Percentiles rank a stretch among this genome's conserved stretches.
Conservation (phyloP, 2,329 filamentous ascomycete genomes). For the Domatiomyces catenatus region DNA sequence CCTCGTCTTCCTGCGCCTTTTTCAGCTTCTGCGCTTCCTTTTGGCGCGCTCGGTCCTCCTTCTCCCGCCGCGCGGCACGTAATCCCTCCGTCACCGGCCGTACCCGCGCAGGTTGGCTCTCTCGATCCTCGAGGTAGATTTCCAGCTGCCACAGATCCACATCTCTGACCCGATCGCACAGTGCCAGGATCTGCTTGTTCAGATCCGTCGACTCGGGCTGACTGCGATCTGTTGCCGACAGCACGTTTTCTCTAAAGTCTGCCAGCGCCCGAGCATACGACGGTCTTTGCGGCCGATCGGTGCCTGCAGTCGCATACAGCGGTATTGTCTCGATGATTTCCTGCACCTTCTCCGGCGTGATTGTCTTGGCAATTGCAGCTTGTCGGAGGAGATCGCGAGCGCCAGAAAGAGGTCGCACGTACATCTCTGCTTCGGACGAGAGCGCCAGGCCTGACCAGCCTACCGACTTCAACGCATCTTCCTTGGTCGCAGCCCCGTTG, state of each 20-base stretch:
- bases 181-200: conserved; percentile 55
- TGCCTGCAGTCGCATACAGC: conserved; percentile 14
- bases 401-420: conserved; percentile 42
- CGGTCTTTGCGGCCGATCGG: conserved; percentile 10
- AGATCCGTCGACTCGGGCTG: conserved; percentile 31
- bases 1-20: conserved; percentile 37
- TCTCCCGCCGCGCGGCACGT: conserved; percentile 38
- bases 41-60: conserved; percentile 34
- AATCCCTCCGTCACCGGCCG: conserved; percentile 47
- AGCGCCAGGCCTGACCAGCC: conserved; percentile 54
- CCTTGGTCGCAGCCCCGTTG: conserved; percentile 24
- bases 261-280: conserved; percentile 14
- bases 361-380: conserved; percentile 35
- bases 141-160: conserved; percentile 65
- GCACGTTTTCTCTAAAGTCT: conserved; percentile 19
- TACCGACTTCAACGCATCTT: conserved; percentile 29
- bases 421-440: conserved; percentile 42
- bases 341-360: conserved; percentile 25
- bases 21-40: conserved; percentile 43
- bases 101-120: conserved; percentile 55
- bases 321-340: conserved; percentile 24
- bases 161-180: conserved; percentile 72
- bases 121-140: conserved; percentile 76
- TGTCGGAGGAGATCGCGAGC: conserved; percentile 44
- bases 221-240: conserved; percentile 34